A percentile compares a stretch with the other conserved stretches of the same genome.
phyloP scores from a whole-genome alignment of 345 rosid genomes.

The Linum tenue region DNA sequence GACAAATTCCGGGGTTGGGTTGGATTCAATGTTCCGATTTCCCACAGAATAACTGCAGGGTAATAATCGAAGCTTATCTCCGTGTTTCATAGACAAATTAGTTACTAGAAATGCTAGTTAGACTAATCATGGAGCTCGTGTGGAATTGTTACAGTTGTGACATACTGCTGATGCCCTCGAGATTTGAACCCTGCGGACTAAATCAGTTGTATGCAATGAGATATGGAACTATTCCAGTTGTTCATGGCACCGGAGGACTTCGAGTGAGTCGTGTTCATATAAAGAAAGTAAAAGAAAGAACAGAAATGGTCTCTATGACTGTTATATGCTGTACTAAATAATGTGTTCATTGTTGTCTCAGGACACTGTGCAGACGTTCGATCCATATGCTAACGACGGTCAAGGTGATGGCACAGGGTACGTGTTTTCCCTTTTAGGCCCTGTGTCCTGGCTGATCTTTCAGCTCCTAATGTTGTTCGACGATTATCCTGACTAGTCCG shows the following conservation, averaged over 20 bases:
- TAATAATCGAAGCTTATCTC: slow-evolving; percentile 23
- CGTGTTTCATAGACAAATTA: not conserved
- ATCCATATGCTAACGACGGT: slow-evolving; percentile 63
- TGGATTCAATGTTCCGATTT: slow-evolving; percentile 82
- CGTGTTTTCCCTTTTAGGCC: slow-evolving; percentile 11
- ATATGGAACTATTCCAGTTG: slow-evolving; percentile 91
- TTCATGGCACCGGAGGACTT: slow-evolving; percentile 91
- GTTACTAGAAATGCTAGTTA: not conserved
- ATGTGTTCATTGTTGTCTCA: slow-evolving; percentile 19
- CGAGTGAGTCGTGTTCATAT: slow-evolving; percentile 41
- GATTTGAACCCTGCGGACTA: slow-evolving; percentile 94
- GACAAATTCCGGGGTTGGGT: slow-evolving; percentile 96
- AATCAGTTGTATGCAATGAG: slow-evolving; percentile 96
- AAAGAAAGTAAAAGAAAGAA: not conserved
- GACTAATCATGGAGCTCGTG: not conserved
- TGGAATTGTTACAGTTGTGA: slow-evolving; percentile 59
- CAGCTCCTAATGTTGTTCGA: too few relatives aligned
- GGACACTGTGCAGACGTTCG: slow-evolving; percentile 84
- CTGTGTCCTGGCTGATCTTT: not conserved
- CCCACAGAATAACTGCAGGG: slow-evolving; percentile 96
- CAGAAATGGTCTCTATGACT: not conserved
- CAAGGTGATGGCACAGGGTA: slow-evolving; percentile 83
- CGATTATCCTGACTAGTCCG: slow-evolving; percentile 1
- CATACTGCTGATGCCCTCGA: slow-evolving; percentile 93
- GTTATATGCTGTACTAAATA: slow-evolving; percentile 2